A percentile compares a stretch with the other conserved stretches of the same genome.
phyloP scores from a whole-genome alignment of 441 rosid species.

The Erodium trifolium region DNA sequence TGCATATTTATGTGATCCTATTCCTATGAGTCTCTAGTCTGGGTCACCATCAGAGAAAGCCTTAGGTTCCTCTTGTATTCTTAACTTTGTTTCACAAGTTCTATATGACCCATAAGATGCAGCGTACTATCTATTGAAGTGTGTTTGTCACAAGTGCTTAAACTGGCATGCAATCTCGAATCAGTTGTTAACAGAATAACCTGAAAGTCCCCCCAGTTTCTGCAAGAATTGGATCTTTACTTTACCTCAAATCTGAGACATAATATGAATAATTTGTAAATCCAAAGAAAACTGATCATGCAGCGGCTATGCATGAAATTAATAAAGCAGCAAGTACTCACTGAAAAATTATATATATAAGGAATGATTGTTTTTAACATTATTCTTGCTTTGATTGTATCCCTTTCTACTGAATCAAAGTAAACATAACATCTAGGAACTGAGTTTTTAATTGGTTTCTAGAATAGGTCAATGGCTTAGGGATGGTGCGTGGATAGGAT shows the following conservation, averaged over 20 bases:
- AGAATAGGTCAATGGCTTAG: background rate
- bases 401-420: background rate
- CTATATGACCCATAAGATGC: background rate
- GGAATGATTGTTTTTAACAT: background rate
- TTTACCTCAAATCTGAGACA: background rate
- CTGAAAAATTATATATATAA: background rate
- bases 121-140: background rate
- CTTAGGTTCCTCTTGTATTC: background rate
- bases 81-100: background rate
- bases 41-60: too few relatives aligned
- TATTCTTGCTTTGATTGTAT: background rate
- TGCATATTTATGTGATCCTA: background rate
- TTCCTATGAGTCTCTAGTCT: too few relatives aligned
- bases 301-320: background rate
- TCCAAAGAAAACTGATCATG: background rate
- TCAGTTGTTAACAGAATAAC: background rate
- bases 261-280: background rate
- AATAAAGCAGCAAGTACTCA: background rate
- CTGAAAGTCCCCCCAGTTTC: background rate
- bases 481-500: background rate
- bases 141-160: background rate
- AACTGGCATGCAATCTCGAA: background rate
- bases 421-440: background rate
- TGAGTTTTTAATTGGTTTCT: background rate
- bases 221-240: background rate